Evolutionary conservation across 139 green algal species (phyloP), one percentile per base, ranked within the genome.

Genomic region (Diplosphaera chodatii): DNA sequence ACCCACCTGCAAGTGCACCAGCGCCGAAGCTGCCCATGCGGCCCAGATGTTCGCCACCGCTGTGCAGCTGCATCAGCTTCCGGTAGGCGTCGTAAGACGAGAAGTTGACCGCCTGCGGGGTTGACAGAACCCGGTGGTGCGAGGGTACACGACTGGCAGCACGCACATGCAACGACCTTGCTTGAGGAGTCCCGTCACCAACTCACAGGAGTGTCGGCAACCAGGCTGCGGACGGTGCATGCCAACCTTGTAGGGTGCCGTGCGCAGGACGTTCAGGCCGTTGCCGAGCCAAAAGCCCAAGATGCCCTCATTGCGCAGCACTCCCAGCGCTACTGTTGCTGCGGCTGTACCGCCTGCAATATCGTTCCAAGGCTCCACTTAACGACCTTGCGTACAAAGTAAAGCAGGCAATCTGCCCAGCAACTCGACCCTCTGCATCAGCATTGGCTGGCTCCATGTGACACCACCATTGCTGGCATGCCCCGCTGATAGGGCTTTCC

Each of bases 271-370:
- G 76, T 94, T 95, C 31, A 94, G 73, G 5, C 48, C 72, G 67
- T 95, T 93, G 55, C 89, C 89, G 70, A 75, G 82, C 85, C 84
- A 93, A 30, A 93, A 85, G 8, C 86, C 87, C 23, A 18, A 22
- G 8, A 81, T 41, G 64, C 88, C 87, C 70, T 91, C 87, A 8
- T 70, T 71, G 29, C 68, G 63, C 22, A 84, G 31, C 16, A 92
- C 77, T n/a, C 74, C 56, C 25, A 25, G 48, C 1, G 40, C 65
- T 31, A 70, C 65, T 28, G 10, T 25, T 55, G 37, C 25, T 29
- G 30, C 32, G n/a, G 30, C 30, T 27, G 65, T 18, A 32, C 32
- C 25, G 37, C 25, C 32, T 69, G 70, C n/a, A n/a, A n/a, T n/a
- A n/a, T n/a, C n/a, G n/a, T n/a, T n/a, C n/a, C n/a, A n/a, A n/a